phyloP scores from a whole-genome alignment of 306 rosid genomes.

The Acmispon strigosus region DNA sequence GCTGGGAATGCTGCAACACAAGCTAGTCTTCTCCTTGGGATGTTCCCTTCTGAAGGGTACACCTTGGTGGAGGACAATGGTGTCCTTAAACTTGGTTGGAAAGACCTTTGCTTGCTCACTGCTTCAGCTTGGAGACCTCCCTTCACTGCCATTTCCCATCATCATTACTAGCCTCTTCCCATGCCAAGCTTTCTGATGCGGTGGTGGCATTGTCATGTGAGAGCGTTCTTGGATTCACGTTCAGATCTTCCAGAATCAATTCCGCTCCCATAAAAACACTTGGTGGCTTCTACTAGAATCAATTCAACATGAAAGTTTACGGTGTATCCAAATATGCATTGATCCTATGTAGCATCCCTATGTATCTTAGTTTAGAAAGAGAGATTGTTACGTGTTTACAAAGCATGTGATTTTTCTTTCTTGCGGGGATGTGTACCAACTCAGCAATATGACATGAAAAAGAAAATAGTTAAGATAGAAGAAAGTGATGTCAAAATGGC shows the following conservation, averaged over 20 bases:
- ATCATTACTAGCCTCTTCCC: background rate
- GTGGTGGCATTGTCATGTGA: background rate
- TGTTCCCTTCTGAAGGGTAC: conserved; percentile 97
- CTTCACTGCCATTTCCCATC: conserved; percentile 34
- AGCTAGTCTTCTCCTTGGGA: conserved; percentile 79
- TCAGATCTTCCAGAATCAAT: background rate
- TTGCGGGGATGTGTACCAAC: conserved; percentile 18
- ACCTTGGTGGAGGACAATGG: conserved; percentile 96
- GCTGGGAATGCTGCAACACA: conserved; percentile 98
- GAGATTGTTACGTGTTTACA: conserved; percentile 14
- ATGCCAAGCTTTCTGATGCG: background rate
- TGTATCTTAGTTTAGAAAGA: conserved; percentile 3
- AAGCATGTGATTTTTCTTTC: conserved; percentile 19
- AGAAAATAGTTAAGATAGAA: background rate
- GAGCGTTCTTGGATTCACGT: background rate
- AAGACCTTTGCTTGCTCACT: conserved; percentile 93
- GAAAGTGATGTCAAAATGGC: conserved; percentile 3
- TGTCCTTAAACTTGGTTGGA: conserved; percentile 94
- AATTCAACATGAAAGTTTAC: background rate
- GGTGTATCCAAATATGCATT: background rate
- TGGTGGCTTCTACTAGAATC: background rate
- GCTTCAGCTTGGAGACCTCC: conserved; percentile 99
- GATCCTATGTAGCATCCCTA: conserved; percentile 16
- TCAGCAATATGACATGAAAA: conserved; percentile 2
- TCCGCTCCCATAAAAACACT: background rate